Base-by-base conservation (phyloP, 257 asterid species). In the Rubia yunnanensis region DNA sequence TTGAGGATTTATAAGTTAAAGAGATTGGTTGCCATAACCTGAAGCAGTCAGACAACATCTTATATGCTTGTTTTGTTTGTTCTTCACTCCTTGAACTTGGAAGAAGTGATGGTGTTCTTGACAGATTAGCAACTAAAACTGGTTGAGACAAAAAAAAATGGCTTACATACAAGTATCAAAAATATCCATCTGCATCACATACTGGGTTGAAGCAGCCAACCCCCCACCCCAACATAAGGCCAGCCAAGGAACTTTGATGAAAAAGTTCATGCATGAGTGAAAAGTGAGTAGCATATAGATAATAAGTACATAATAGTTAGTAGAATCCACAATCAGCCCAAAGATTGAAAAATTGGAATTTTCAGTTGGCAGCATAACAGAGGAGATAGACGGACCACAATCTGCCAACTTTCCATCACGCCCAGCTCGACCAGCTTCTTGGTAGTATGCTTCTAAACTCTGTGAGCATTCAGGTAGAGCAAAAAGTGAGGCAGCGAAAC, bases 361-460 rank as follows among this genome's bases (percentile, higher is more conserved):
- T n/a, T 30, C 62, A 72, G 15, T 49, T 64, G 56, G 55, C 41
- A 34, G 48, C 32, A 32, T 34, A 34, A 28, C 28, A 60, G 38
- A 49, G 32, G 24, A 68, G 65, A 68, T 26, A 0, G 23, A 71
- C 76, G 79, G 20, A 88, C 91, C 91, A 79, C 96, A 88, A 57
- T 88, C 89, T 38, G 96, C 89, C 60, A 82, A 67, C 74, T 88
- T 73, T 62, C 94, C 91, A 78, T 88, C 96, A 67, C 94, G 85
- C 20, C 96, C 96, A 15, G 96, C 96, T 72, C 96, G 84, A n/a
- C 96, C 96, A 41, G 96, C 94, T 79, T 88, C 96, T 76, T 88
- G 96, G 75, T 85, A 88, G 78, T 85, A 88, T 60, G 96, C 94
- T 74, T 88, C 96, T 80, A 88, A 68, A 74, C 94, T 85, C 96